Percentiles rank a stretch among this genome's conserved stretches.
phyloP scores from a whole-genome alignment of 2,329 filamentous ascomycete species.

The Passalora sequoiae region DNA sequence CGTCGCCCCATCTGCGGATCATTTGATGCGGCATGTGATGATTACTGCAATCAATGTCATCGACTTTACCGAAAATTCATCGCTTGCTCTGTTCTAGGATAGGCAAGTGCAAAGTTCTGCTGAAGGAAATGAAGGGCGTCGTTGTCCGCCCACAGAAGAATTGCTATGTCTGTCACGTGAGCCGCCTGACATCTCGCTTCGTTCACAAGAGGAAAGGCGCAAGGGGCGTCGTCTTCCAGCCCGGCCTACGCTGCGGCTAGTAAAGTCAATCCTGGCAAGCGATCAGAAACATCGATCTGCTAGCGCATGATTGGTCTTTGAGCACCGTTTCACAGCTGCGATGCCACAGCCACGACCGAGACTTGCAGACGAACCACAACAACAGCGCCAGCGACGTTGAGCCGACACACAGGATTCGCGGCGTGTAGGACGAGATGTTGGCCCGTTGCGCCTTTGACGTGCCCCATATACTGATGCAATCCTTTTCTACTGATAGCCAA shows the following conservation, averaged over 20 bases:
- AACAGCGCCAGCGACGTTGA: background rate
- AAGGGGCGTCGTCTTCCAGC: conserved; percentile 1
- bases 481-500: background rate
- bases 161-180: background rate
- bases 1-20: too few relatives aligned
- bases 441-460: background rate
- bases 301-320: background rate
- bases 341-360: background rate
- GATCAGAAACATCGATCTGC: background rate
- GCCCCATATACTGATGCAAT: background rate
- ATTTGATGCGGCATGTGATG: too few relatives aligned
- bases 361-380: background rate
- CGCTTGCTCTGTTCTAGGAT: too few relatives aligned
- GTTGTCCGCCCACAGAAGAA: background rate
- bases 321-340: background rate
- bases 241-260: background rate
- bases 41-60: too few relatives aligned
- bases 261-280: background rate
- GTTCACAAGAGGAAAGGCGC: conserved; percentile 1
- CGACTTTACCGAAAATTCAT: too few relatives aligned
- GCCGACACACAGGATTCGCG: background rate
- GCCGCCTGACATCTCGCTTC: background rate
- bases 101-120: too few relatives aligned
- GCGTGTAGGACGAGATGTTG: background rate
- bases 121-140: conserved; percentile 5